These are phyloP conservation scores for Arthroderma sp. DNA, from an alignment of 2,329 filamentous ascomycete genomes.

Conservation along the genomic window DNA sequence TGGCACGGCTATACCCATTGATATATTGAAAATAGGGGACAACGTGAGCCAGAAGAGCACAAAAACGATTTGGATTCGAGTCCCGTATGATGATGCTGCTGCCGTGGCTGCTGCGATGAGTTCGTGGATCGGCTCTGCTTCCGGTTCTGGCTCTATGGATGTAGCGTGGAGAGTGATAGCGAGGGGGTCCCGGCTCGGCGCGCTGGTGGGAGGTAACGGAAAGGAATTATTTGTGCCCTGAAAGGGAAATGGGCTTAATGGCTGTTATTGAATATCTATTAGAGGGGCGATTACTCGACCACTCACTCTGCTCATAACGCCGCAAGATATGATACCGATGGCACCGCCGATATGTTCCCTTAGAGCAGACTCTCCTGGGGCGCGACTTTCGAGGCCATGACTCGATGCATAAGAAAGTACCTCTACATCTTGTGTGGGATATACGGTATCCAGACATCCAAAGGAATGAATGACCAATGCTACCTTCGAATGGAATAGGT, in stretches of 20 bases:
- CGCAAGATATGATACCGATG: background rate
- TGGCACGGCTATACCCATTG: slow-evolving; percentile 37
- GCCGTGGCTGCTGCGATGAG: slow-evolving; percentile 35
- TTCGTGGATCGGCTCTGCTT: slow-evolving; percentile 33
- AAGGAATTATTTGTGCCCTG: slow-evolving; percentile 24
- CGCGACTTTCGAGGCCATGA: too few relatives aligned
- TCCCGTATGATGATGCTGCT: slow-evolving; percentile 34
- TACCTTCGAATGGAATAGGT: too few relatives aligned
- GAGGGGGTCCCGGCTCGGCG: slow-evolving; percentile 29
- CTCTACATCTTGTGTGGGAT: background rate
- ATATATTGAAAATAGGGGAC: slow-evolving; percentile 33
- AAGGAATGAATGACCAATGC: too few relatives aligned
- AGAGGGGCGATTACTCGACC: background rate
- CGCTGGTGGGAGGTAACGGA: slow-evolving; percentile 26
- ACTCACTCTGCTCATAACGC: background rate
- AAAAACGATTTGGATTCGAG: slow-evolving; percentile 31
- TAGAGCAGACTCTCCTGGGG: too few relatives aligned
- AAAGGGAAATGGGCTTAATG: slow-evolving; percentile 8
- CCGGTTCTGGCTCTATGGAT: background rate
- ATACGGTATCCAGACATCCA: too few relatives aligned
- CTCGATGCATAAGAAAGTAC: too few relatives aligned
- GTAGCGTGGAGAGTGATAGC: slow-evolving; percentile 31
- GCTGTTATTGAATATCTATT: background rate
- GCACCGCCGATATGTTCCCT: too few relatives aligned
- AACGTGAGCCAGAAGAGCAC: slow-evolving; percentile 7